Conservation (phyloP, 2,329 filamentous ascomycete genomes). For the Cladophialophora immunda region DNA sequence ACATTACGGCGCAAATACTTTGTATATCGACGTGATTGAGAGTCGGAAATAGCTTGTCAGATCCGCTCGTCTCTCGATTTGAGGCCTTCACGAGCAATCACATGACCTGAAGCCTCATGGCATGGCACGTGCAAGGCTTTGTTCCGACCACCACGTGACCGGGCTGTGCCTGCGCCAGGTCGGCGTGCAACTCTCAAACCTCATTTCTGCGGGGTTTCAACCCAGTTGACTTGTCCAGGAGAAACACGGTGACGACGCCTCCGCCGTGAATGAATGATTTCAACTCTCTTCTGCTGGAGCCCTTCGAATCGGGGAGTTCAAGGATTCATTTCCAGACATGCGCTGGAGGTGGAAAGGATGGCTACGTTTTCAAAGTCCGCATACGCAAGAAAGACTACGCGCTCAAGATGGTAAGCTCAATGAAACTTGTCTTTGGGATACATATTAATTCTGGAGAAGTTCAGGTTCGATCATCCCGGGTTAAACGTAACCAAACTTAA, state of each 20-base stretch:
- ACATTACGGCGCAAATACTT: too few species aligned
- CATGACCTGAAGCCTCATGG: too few species aligned
- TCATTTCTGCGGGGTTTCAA: too few species aligned
- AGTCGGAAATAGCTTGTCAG: too few species aligned
- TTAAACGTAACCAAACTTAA: slow-evolving; percentile 4
- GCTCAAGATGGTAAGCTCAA: slow-evolving; percentile 22
- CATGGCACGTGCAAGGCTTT: too few species aligned
- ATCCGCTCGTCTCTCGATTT: too few species aligned
- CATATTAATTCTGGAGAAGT: slow-evolving; percentile 1
- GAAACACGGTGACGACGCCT: slow-evolving; percentile 10
- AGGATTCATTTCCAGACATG: slow-evolving; percentile 10
- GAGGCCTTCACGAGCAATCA: too few species aligned
- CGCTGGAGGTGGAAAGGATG: slow-evolving; percentile 14
- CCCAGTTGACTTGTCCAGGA: too few species aligned
- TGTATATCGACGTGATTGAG: too few species aligned
- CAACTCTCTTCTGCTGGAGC: slow-evolving; percentile 17
- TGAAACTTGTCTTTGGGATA: background rate
- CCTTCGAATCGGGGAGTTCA: background rate
- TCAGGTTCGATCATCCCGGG: slow-evolving; percentile 23
- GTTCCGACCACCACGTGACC: too few species aligned
- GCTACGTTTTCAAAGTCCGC: slow-evolving; percentile 21
- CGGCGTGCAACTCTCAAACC: too few species aligned
- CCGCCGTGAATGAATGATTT: slow-evolving; percentile 3
- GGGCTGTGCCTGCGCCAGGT: too few species aligned
- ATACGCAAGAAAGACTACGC: slow-evolving; percentile 16